Base-by-base conservation (phyloP, 495 filamentous ascomycete genomes). In the Aspergillus hancockii region DNA sequence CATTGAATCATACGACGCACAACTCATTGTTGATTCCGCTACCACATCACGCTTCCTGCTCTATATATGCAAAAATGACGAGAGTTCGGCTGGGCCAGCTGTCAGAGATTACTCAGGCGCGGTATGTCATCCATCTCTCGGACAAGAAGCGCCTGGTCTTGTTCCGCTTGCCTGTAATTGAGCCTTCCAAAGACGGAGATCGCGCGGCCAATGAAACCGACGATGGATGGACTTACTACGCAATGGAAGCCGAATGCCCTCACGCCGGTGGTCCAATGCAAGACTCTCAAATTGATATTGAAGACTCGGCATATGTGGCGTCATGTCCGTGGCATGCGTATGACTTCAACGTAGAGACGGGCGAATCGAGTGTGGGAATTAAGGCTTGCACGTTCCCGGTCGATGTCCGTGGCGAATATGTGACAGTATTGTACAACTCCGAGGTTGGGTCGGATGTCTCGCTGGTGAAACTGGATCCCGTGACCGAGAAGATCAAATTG, bases 291-390 rank as follows among this genome's bases (percentile, higher is more conserved):
- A 70, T 83, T 34, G 80, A 83, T 54, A 83, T 83, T 60, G 80
- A 83, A 45, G 79, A 83, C 55, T 81, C 79, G 0, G 77, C 76
- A 0, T 83, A 83, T 55, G 67, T 83, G 51, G 79, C 72, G n/a
- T 81, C 79, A 0, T 83, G 80, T 55, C 80, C 80, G 19, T 83
- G 80, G 80, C 80, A 83, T 63, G 80, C 80, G 4, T 83, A 83
- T 67, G 80, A 83, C 59, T 83, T 83, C 63, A 83, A 83, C 58
- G 76, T 83, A 60, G 78, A 83, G 65, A 83, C 80, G 1, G 80
- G 80, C 52, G 79, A 81, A 65, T 83, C 79, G 10, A 83, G 79
- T 57, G 76, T 79, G 3, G 80, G 80, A 8, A 75, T 83, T 66
- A 81, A 78, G 62, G 72, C 80, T 3, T 83, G 80, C 63, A 83